Evolutionary conservation across 1,284 basidiomycete species (phyloP).

Genomic region (Leccinum variabile): DNA sequence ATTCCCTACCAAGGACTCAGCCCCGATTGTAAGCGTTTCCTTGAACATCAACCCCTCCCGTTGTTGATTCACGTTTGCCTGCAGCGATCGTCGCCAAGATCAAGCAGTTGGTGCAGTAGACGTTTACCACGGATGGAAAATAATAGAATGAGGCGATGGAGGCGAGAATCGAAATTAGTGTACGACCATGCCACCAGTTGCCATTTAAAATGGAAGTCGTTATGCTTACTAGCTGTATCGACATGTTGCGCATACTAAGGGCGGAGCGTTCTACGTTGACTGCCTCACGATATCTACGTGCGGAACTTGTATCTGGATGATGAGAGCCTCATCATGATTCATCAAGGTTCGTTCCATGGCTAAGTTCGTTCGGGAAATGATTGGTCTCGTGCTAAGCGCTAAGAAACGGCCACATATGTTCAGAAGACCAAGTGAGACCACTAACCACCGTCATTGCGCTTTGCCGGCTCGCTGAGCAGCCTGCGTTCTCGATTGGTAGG

Average conservation of each 20-base stretch:
- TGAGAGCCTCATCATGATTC: no score
- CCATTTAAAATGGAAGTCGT: slow-evolving; percentile 9
- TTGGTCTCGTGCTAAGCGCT: no score
- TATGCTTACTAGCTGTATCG: neutral
- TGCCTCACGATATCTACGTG: neutral
- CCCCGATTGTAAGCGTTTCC: slow-evolving; percentile 56
- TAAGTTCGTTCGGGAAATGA: no score
- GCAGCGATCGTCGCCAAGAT: slow-evolving; percentile 70
- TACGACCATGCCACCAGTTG: slow-evolving; percentile 6
- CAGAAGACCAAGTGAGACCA: no score
- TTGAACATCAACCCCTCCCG: neutral
- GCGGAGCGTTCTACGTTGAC: neutral
- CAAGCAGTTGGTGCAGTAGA: slow-evolving; percentile 45
- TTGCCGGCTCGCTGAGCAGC: no score
- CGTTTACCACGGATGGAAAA: neutral
- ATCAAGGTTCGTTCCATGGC: no score
- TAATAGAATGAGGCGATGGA: neutral
- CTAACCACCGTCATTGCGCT: no score
- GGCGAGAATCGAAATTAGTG: slow-evolving; percentile 5
- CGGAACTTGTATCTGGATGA: no score
- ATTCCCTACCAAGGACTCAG: slow-evolving; percentile 75
- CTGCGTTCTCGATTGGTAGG: no score
- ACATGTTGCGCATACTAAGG: no score
- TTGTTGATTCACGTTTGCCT: slow-evolving; percentile 15
- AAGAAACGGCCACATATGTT: no score